Base-by-base conservation (phyloP, 495 filamentous ascomycete species). In the Aspergillus wentii region DNA sequence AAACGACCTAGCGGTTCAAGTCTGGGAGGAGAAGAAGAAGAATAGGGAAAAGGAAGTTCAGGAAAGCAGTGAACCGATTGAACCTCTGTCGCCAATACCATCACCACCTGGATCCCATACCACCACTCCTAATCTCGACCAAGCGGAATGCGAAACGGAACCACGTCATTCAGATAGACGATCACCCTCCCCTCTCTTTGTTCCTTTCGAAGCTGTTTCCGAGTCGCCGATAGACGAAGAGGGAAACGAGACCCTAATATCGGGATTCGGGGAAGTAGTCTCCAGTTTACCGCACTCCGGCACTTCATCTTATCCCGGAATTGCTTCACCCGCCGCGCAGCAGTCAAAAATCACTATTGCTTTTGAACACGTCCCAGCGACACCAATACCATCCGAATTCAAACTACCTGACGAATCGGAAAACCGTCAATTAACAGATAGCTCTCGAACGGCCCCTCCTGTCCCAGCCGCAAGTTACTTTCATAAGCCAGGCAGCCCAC, bases 21-120 rank as follows among this genome's bases (percentile, higher is more conserved):
- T 39, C 26, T 68, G 66, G 66, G 45, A 68, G 33, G 43, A 45
- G 11, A 49, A 45, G 20, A 54, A 57, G 30, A 47, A 30, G 21
- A 31, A 43, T 14, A 19, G 14, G 11, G 30, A 22, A 6, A 28
- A n/a, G 11, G 30, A 22, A 6, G 26, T 23, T 23, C 26, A 11
- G 11, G 17, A 28, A 16, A 21, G 21, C 11, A 35, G 18, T 25
- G 21, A 19, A 14, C 27, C 25, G 19, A 23, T 14, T 21, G 35
- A 43, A 33, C 35, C 13, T 13, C 9, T 30, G 13, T 19, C 35
- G 10, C 33, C 39, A 25, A 33, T 28, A 28, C 29, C 28, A 30
- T 22, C 17, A n/a, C 14, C 19, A 17, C 30, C 5, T 6, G n/a
- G n/a, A n/a, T n/a, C n/a, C n/a, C n/a, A n/a, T n/a, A n/a, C n/a